Percentiles rank a stretch among this genome's conserved stretches.
Evolutionary conservation across 2,329 filamentous ascomycete species (phyloP).

Genomic region (Fusarium guadeloupense): DNA sequence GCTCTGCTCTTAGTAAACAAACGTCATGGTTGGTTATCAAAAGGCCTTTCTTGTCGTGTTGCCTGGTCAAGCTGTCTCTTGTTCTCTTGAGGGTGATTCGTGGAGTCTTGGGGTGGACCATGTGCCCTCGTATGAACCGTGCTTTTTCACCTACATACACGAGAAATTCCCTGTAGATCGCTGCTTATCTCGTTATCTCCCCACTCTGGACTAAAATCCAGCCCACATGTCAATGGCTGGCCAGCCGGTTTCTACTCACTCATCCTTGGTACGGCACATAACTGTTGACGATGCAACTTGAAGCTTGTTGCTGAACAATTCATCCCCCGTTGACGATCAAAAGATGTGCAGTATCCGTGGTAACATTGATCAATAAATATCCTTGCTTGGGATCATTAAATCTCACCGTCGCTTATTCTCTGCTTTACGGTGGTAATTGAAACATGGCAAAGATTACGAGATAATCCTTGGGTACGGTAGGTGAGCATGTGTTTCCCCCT

Average conservation of each 20-base stretch:
- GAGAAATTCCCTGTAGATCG: slow-evolving; percentile 19
- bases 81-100: slow-evolving; percentile 6
- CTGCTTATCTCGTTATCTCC: slow-evolving; percentile 8
- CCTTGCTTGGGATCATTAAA: neutral
- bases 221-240: slow-evolving; percentile 3
- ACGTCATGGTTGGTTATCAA: neutral
- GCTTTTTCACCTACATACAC: slow-evolving; percentile 25
- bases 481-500: neutral
- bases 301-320: too few relatives aligned
- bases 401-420: too few relatives aligned
- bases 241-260: neutral
- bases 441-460: neutral
- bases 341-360: neutral
- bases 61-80: slow-evolving; percentile 2
- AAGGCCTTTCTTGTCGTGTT: slow-evolving; percentile 4
- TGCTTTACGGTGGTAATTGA: neutral
- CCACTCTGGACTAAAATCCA: slow-evolving; percentile 14
- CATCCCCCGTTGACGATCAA: slow-evolving; percentile 6
- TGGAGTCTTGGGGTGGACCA: slow-evolving; percentile 4
- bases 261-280: neutral
- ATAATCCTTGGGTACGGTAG: neutral
- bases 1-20: neutral
- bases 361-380: slow-evolving; percentile 5
- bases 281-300: neutral
- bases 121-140: slow-evolving; percentile 3